phyloP scores from a whole-genome alignment of 148 eudicot genomes.

The Cornus suecica region DNA sequence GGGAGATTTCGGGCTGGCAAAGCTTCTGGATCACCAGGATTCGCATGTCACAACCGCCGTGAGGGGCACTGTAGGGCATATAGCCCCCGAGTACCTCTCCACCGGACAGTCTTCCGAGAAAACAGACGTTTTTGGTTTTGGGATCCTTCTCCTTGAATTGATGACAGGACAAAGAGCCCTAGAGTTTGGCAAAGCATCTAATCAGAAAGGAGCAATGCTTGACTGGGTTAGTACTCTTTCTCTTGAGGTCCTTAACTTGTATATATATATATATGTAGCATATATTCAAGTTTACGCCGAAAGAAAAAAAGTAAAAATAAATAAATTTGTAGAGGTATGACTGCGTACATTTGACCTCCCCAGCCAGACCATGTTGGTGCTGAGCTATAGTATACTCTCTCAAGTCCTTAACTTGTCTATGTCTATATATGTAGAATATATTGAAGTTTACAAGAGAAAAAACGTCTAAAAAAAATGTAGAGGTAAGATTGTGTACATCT shows the following conservation, averaged over 20 bases:
- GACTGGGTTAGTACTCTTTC: slow-evolving; percentile 51
- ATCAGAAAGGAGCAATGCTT: slow-evolving; percentile 78
- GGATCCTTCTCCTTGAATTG: slow-evolving; percentile 69
- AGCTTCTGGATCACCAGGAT: slow-evolving; percentile 66
- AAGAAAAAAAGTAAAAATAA: too few species aligned
- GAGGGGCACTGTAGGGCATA: slow-evolving; percentile 74
- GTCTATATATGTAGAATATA: too few species aligned
- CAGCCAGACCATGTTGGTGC: too few species aligned
- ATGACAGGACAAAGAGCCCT: slow-evolving; percentile 75
- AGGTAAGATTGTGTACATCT: too few species aligned
- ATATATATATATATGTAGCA: neutral
- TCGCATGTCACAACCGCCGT: slow-evolving; percentile 70
- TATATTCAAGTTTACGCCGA: neutral
- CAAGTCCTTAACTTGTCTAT: too few species aligned
- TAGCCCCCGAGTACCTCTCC: slow-evolving; percentile 70
- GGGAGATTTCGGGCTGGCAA: slow-evolving; percentile 75
- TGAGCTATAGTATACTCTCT: neutral
- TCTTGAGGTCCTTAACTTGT: neutral
- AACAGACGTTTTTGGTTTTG: slow-evolving; percentile 76
- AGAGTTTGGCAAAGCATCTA: slow-evolving; percentile 70
- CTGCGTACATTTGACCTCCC: too few species aligned
- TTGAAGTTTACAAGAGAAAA: too few species aligned
- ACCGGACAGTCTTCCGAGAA: slow-evolving; percentile 74
- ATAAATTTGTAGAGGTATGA: too few species aligned
- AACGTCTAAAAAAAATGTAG: too few species aligned